Base-by-base conservation (phyloP, 306 rosid genomes). In the Fragaria nilgerrensis region DNA sequence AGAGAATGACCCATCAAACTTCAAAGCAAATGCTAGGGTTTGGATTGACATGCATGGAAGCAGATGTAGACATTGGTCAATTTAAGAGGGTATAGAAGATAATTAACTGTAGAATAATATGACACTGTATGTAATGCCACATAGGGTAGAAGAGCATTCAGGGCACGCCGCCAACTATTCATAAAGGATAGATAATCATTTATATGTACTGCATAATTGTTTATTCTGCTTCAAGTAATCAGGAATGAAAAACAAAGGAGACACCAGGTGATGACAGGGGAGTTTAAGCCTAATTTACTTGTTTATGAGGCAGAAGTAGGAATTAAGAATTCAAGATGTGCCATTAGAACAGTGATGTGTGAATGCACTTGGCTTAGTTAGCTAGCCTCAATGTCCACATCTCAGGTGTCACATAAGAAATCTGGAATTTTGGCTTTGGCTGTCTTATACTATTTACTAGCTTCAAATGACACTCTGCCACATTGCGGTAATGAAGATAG, bases 151-250 rank as follows among this genome's bases (percentile, higher is more conserved):
- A 70, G 87, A 83, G 66, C 91, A 87, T 81, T 74, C 44, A 78
- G 86, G 93, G 92, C 92, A 90, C 93, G 93, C 81, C 63, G 82
- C 85, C 83, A 75, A 75, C 86, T 75, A 82, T 86, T 85, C 81
- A 82, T 66, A 53, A 7, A 53, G 8, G 62, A 22, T 9, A 55
- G 11, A 55, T n/a, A 2, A 71, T 50, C 62, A 56, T 1, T 9
- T 22, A 56, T 56, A 56, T 56, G 3, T 55, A 12, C 29, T 22
- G 29, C 29, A 56, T 22, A 56, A 56, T 20, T 53, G 61, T 53
- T 53, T 20, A 12, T 56, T 74, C 56, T 43, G n/a, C 39, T 56
- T 53, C 69, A 37, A 66, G 39, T 74, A 39, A 65, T 65, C 45
- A 36, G 16, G 13, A 16, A 20, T 9, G 11, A 65, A 14, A 39